These are phyloP conservation scores for Austroboletus sp. DNA, from an alignment of 1,284 basidiomycete species.

Conservation along the genomic window DNA sequence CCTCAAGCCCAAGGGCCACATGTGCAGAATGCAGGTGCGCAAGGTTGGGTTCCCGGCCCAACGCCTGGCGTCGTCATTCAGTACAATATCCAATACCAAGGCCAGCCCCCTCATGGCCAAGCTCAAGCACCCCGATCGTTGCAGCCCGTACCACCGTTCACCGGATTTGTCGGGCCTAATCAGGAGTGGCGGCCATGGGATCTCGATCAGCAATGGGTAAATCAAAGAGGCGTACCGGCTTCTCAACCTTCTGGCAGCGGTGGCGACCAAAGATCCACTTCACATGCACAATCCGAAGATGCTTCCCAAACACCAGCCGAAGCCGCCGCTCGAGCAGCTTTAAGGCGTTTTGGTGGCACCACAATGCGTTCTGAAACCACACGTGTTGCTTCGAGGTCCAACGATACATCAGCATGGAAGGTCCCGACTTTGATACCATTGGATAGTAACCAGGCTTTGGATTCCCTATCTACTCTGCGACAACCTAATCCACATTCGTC, in stretches of 20 bases:
- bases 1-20: constrained; percentile 16
- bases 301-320: constrained; percentile 33
- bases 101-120: constrained; percentile 25
- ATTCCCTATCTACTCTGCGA: constrained; percentile 3
- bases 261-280: constrained; percentile 5
- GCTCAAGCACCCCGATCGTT: constrained; percentile 27
- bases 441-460: constrained; percentile 30
- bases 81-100: constrained; percentile 53
- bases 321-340: constrained; percentile 42
- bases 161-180: constrained; percentile 57
- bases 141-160: constrained; percentile 41
- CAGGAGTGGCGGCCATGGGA: constrained; percentile 61
- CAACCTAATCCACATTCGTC: constrained; percentile 5
- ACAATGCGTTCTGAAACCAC: constrained; percentile 8
- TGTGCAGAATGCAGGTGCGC: constrained; percentile 21
- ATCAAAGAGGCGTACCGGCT: constrained; percentile 10
- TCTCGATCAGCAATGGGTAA: constrained; percentile 31
- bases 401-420: constrained; percentile 18
- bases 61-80: constrained; percentile 44
- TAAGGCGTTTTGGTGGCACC: constrained; percentile 31
- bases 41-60: constrained; percentile 31
- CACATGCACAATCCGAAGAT: constrained; percentile 14
- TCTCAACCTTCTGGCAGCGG: constrained; percentile 6
- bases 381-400: constrained; percentile 6
- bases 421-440: constrained; percentile 52